Base-by-base conservation (phyloP, 306 rosid species). In the Quercus agrifolia region DNA sequence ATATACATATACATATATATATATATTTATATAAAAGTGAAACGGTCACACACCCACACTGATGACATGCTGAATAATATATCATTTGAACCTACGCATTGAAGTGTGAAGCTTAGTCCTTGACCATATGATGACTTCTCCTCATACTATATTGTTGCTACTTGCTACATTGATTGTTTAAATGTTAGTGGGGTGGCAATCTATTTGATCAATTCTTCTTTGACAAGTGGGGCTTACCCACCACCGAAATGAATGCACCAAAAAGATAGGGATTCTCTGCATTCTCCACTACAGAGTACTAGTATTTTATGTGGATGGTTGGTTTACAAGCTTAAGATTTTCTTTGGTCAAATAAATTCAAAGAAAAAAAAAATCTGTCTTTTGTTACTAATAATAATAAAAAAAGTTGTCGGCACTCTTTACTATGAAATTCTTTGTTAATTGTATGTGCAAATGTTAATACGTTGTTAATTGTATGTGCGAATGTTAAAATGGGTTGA, bases 291-390 rank as follows among this genome's bases (percentile, higher is more conserved):
- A 14, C 14, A 38, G 30, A 18, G 55, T 76, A 33, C 17, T 59
- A 59, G 49, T 70, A 74, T 74, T 54, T n/a, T 80, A 61, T 74
- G 55, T 62, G 75, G 66, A 56, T 66, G 78, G 75, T 64, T 66
- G 35, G 4, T 25, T 28, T 69, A 55, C 80, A 75, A 25, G 28
- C 63, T 79, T 28, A 44, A 3, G 56, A 59, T 14, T 51, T 25
- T 28, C 46, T 51, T 58, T 33, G 71, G 66, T 57, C 73, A n/a
- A 35, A 33, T 3, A 13, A 51, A 56, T 49, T 49, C 17, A 49
- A 49, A n/a, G 71, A 77, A 23, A 33, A 44, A 31, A 35, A 35
- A 35, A 35, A 35, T 69, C 68, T 76, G 77, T 52, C 73, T 52
- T 52, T 55, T 1, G 19, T 68, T 19, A 67, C 51, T 12, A 4